Evolutionary conservation across 495 filamentous ascomycete species (phyloP).

Genomic region (Pyrenula aspistea): DNA sequence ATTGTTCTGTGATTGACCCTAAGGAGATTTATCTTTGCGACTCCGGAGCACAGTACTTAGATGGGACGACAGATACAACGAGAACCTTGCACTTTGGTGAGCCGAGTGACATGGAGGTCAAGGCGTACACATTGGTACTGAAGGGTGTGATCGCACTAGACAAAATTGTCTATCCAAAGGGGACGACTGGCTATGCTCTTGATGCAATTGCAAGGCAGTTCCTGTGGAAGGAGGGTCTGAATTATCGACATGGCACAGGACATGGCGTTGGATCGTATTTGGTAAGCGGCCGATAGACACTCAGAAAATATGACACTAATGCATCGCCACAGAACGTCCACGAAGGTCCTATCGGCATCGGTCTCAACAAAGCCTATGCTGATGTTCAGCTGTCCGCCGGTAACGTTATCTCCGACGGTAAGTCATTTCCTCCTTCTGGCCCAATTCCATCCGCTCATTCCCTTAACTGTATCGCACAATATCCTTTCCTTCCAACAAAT

Average conservation of each 20-base stretch:
- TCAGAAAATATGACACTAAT: too few relatives aligned
- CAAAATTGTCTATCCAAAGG: conserved; percentile 82
- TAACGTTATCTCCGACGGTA: conserved; percentile 80
- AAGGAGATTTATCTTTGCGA: conserved; percentile 89
- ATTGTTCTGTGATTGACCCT: conserved; percentile 76
- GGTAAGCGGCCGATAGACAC: conserved; percentile 28
- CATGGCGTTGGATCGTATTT: conserved; percentile 90
- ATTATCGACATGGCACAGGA: conserved; percentile 94
- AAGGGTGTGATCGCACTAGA: conserved; percentile 95
- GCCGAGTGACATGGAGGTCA: conserved; percentile 75
- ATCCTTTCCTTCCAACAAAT: conserved; percentile 1
- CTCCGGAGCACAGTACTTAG: conserved; percentile 87
- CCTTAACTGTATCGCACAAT: too few relatives aligned
- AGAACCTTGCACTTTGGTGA: conserved; percentile 85
- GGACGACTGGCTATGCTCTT: conserved; percentile 83
- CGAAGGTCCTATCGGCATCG: conserved; percentile 94
- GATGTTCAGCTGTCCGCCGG: conserved; percentile 85
- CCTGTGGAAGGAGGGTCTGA: conserved; percentile 84
- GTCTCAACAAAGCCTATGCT: conserved; percentile 78
- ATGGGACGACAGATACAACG: conserved; percentile 95
- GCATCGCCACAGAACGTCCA: conserved; percentile 68
- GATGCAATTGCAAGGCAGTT: conserved; percentile 84
- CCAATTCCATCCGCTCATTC: neutral
- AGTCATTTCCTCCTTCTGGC: conserved; percentile 2
- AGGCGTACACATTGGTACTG: conserved; percentile 88